phyloP scores from a whole-genome alignment of 495 filamentous ascomycete species.

The Opeltia flavorubescens region DNA sequence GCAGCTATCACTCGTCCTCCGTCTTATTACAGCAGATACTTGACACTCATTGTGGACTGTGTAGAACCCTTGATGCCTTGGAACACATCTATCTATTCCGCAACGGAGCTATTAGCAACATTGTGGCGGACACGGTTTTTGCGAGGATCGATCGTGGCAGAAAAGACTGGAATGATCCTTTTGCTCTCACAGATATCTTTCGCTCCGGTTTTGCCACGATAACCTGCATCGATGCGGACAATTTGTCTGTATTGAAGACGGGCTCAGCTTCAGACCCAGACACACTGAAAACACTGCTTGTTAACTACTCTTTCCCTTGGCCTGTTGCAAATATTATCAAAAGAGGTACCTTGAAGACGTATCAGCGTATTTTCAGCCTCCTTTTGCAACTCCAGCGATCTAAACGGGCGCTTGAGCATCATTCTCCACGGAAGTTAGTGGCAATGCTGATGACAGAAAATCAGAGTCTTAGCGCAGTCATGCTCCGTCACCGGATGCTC shows the following conservation, averaged over 20 bases:
- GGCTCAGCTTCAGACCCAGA: too few relatives aligned
- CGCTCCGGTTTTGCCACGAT: constrained; percentile 48
- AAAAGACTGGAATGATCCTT: constrained; percentile 65
- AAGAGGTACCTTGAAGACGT: constrained; percentile 41
- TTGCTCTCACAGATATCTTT: constrained; percentile 64
- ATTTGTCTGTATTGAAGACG: constrained; percentile 39
- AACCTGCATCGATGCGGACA: constrained; percentile 38
- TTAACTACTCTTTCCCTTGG: constrained; percentile 62
- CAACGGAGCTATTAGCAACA: constrained; percentile 48
- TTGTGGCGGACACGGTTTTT: constrained; percentile 57
- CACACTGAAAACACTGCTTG: constrained; percentile 39
- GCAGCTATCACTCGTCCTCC: constrained; percentile 54
- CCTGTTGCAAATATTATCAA: constrained; percentile 72
- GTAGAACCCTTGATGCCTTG: constrained; percentile 49
- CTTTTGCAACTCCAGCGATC: constrained; percentile 65
- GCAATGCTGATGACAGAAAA: constrained; percentile 6
- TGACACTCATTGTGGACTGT: constrained; percentile 54
- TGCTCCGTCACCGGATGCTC: constrained; percentile 56
- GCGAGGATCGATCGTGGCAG: constrained; percentile 57
- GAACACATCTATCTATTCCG: constrained; percentile 58
- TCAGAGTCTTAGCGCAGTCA: constrained; percentile 38
- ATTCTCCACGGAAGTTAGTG: constrained; percentile 21
- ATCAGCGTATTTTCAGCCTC: constrained; percentile 59
- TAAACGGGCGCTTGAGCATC: constrained; percentile 49
- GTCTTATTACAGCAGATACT: constrained; percentile 48